Percentiles rank a stretch among this genome's conserved stretches.
phyloP scores from a whole-genome alignment of 371 early-diverging fungal genomes.

The Mortierella sp. region DNA sequence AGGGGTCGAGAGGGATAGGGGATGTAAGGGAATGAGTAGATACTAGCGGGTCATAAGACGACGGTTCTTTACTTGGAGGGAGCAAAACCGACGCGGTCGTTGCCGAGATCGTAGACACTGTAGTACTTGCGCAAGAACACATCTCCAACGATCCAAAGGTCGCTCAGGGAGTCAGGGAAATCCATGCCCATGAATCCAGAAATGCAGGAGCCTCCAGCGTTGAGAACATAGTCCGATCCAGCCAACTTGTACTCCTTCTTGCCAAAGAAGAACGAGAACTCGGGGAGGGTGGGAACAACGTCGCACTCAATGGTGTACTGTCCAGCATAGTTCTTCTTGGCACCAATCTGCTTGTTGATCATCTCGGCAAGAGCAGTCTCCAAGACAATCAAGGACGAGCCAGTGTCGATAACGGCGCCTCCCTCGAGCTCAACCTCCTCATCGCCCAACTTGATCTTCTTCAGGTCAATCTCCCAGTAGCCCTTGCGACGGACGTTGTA shows the following conservation, averaged over 20 bases:
- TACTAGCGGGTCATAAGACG: neutral
- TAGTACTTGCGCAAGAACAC: conserved; percentile 95
- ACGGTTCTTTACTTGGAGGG: conserved; percentile 30
- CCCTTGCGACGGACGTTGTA: conserved; percentile 89
- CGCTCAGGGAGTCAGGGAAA: conserved; percentile 79
- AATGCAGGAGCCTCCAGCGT: conserved; percentile 89
- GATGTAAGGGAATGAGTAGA: neutral
- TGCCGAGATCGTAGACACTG: conserved; percentile 90
- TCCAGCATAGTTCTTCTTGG: conserved; percentile 90
- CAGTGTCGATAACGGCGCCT: conserved; percentile 89
- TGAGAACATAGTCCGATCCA: conserved; percentile 85
- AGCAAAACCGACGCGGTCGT: conserved; percentile 75
- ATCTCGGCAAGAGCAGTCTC: conserved; percentile 85
- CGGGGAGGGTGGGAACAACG: conserved; percentile 76
- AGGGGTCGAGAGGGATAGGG: neutral
- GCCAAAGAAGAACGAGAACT: conserved; percentile 82
- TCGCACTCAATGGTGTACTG: conserved; percentile 90
- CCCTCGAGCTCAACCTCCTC: conserved; percentile 69
- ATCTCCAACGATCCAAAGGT: conserved; percentile 90
- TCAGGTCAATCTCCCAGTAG: conserved; percentile 95
- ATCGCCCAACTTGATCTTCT: conserved; percentile 81
- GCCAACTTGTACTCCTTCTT: conserved; percentile 71
- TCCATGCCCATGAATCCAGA: conserved; percentile 96
- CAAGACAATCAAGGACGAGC: conserved; percentile 87
- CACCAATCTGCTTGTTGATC: conserved; percentile 91